Conservation (phyloP, 2,329 filamentous ascomycete species). For the Penicillium vulpinum region DNA sequence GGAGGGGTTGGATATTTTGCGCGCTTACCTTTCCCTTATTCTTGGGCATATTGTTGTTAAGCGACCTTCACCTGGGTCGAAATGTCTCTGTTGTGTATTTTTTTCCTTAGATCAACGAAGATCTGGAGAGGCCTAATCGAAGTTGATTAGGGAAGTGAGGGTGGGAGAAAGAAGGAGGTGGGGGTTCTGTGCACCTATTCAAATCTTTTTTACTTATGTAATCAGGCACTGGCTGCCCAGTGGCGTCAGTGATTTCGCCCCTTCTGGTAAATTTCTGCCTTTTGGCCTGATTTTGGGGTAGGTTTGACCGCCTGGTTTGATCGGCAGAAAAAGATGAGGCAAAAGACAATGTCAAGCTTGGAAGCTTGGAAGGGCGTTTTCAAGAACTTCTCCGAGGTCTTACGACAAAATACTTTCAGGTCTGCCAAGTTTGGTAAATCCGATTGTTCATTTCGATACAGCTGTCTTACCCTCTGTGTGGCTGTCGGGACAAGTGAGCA, state of each 20-base stretch:
- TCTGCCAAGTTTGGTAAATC: neutral
- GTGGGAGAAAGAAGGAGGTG: constrained; percentile 19
- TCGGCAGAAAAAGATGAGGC: constrained; percentile 7
- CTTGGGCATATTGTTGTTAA: constrained; percentile 76
- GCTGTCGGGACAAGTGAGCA: neutral
- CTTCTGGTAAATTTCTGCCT: neutral
- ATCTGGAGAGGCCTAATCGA: constrained; percentile 19
- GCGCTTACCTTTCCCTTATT: constrained; percentile 94
- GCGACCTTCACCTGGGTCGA: constrained; percentile 29
- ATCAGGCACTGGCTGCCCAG: constrained; percentile 24
- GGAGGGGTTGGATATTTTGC: constrained; percentile 28
- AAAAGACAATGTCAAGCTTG: neutral
- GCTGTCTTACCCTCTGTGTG: neutral
- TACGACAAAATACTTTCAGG: neutral
- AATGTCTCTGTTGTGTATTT: constrained; percentile 16
- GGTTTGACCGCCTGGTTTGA: constrained; percentile 7
- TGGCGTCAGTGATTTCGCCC: constrained; percentile 11
- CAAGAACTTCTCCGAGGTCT: neutral
- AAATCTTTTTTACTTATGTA: constrained; percentile 26
- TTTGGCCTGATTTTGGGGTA: neutral
- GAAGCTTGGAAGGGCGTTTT: neutral
- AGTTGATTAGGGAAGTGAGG: constrained; percentile 7
- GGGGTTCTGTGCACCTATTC: constrained; percentile 19
- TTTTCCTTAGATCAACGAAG: constrained; percentile 19
- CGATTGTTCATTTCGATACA: neutral